These are phyloP conservation scores for Calycina herbarum DNA, from an alignment of 2,329 filamentous ascomycete genomes.

Conservation along the genomic window DNA sequence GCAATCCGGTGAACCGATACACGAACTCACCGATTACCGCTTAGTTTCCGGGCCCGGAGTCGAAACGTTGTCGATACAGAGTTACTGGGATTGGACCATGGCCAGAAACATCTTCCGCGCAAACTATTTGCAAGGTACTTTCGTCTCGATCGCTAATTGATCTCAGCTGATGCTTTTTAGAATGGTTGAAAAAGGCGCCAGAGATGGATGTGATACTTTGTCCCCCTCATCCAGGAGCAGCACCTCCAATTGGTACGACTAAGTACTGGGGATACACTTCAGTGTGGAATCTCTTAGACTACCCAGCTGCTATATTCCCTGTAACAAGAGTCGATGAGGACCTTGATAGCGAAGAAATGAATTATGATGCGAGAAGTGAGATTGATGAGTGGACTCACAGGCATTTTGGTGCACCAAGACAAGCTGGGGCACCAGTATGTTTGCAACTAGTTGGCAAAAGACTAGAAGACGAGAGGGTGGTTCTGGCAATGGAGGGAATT, in stretches of 20 bases:
- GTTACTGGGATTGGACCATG: slow-evolving; percentile 20
- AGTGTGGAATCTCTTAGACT: slow-evolving; percentile 29
- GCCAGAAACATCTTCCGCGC: slow-evolving; percentile 21
- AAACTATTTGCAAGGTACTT: slow-evolving; percentile 16
- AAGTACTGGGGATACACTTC: slow-evolving; percentile 51
- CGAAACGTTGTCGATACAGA: slow-evolving; percentile 14
- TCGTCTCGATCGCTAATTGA: no score
- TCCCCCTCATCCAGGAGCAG: slow-evolving; percentile 54
- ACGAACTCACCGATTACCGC: slow-evolving; percentile 19
- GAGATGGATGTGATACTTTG: slow-evolving; percentile 47
- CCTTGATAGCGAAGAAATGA: slow-evolving; percentile 15
- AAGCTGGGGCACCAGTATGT: slow-evolving; percentile 19
- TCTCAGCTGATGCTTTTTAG: background rate
- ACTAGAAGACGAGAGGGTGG: background rate
- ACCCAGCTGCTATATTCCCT: slow-evolving; percentile 24
- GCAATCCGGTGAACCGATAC: slow-evolving; percentile 21
- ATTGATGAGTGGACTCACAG: slow-evolving; percentile 17
- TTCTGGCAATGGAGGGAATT: background rate
- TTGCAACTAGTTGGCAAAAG: slow-evolving; percentile 7
- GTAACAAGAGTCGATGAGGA: slow-evolving; percentile 15
- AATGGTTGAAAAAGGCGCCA: slow-evolving; percentile 7
- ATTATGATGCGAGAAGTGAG: slow-evolving; percentile 17
- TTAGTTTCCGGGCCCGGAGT: slow-evolving; percentile 12
- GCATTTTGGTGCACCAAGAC: slow-evolving; percentile 33
- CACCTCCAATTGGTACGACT: slow-evolving; percentile 48